These are phyloP conservation scores for Phytophthora ohioensis DNA, from an alignment of 352 stramenopile genomes.

Conservation along the genomic window DNA sequence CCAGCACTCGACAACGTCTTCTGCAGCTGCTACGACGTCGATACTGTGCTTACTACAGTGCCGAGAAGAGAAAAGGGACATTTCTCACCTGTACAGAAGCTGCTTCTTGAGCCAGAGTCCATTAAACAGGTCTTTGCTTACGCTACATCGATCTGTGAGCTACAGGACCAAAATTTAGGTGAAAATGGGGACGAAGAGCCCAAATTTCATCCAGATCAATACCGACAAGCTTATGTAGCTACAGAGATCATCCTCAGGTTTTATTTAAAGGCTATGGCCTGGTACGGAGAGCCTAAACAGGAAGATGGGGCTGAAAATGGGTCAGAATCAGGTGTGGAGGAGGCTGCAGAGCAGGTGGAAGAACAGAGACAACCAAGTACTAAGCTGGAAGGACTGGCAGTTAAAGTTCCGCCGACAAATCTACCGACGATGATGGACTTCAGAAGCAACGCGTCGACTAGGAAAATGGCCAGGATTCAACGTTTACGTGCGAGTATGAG, in stretches of 20 bases:
- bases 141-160: conserved; percentile 50
- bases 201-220: conserved; percentile 44
- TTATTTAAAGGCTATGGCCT: conserved; percentile 78
- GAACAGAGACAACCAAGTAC: not conserved
- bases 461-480: conserved; percentile 52
- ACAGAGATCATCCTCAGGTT: conserved; percentile 81
- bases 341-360: conserved; percentile 5
- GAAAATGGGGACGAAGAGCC: conserved; percentile 8
- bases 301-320: conserved; percentile 7
- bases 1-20: conserved; percentile 76
- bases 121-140: conserved; percentile 73
- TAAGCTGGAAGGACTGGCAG: conserved; percentile 12
- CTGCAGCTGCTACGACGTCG: conserved; percentile 78
- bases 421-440: conserved; percentile 39
- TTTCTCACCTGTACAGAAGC: conserved; percentile 74
- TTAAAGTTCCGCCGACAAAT: conserved; percentile 22
- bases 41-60: conserved; percentile 70
- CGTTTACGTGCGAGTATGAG: conserved; percentile 48
- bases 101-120: conserved; percentile 66
- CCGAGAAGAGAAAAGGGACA: conserved; percentile 62
- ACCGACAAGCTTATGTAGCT: conserved; percentile 64
- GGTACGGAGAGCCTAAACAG: conserved; percentile 66
- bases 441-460: conserved; percentile 42
- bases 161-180: not conserved
- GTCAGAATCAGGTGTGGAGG: not conserved